These are phyloP conservation scores for Claviceps digitariae DNA, from an alignment of 2,329 filamentous ascomycete species.

Conservation along the genomic window DNA sequence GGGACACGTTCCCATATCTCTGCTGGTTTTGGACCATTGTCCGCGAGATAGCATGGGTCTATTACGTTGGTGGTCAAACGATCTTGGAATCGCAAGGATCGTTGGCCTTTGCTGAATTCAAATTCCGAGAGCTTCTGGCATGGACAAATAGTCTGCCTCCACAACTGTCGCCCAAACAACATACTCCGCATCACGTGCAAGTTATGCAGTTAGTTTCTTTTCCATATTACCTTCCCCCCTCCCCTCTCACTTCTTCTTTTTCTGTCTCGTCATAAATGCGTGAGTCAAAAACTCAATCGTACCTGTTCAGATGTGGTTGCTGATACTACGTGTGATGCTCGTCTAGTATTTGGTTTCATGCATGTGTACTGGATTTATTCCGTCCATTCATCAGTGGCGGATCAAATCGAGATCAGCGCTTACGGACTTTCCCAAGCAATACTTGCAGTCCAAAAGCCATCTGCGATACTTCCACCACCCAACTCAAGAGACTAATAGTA, in stretches of 20 bases:
- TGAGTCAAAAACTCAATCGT: too few species aligned
- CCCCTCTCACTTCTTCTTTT: background rate
- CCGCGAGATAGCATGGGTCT: slow-evolving; percentile 13
- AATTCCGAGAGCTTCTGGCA: slow-evolving; percentile 19
- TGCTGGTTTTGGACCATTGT: slow-evolving; percentile 21
- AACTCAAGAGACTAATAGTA: slow-evolving; percentile 22
- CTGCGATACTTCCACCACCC: slow-evolving; percentile 19
- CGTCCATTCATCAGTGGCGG: slow-evolving; percentile 12
- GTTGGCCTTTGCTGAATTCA: slow-evolving; percentile 16
- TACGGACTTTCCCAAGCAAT: slow-evolving; percentile 14
- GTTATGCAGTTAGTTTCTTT: slow-evolving; percentile 7
- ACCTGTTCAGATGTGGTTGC: background rate
- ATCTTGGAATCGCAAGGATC: slow-evolving; percentile 3
- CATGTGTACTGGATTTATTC: slow-evolving; percentile 10
- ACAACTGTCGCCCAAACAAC: slow-evolving; percentile 9
- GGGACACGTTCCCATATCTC: slow-evolving; percentile 15
- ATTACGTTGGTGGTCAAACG: slow-evolving; percentile 10
- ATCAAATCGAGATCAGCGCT: background rate
- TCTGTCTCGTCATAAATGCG: background rate
- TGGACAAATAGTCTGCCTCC: slow-evolving; percentile 17
- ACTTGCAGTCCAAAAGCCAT: slow-evolving; percentile 13
- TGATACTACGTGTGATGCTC: background rate
- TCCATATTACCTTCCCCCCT: background rate
- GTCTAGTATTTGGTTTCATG: slow-evolving; percentile 12
- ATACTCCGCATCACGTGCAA: slow-evolving; percentile 16